These are phyloP conservation scores for Pleurotus ostreatus DNA, from an alignment of 768 basidiomycete species.

Conservation along the genomic window DNA sequence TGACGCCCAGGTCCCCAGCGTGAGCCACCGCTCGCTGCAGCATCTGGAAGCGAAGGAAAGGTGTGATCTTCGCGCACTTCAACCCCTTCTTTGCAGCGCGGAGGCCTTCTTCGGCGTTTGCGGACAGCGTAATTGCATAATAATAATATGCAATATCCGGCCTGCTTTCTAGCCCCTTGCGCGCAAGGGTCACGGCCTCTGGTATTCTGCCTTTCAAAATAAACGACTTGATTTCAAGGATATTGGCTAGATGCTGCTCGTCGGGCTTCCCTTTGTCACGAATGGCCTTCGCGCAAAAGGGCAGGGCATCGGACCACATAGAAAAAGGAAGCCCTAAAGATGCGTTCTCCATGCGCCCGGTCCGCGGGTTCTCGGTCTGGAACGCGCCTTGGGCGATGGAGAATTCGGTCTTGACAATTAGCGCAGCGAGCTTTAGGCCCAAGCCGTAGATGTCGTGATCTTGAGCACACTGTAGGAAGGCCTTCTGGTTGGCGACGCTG, in stretches of 20 bases:
- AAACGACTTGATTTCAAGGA: constrained; percentile 58
- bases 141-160: constrained; percentile 63
- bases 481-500: constrained; percentile 41
- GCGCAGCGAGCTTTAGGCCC: constrained; percentile 42
- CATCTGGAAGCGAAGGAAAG: constrained; percentile 53
- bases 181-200: constrained; percentile 45
- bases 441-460: constrained; percentile 48
- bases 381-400: constrained; percentile 56
- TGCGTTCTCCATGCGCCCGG: constrained; percentile 35
- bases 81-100: constrained; percentile 64
- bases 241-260: constrained; percentile 55
- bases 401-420: constrained; percentile 58
- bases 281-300: constrained; percentile 54
- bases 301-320: constrained; percentile 55
- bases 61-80: constrained; percentile 48
- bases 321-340: constrained; percentile 56
- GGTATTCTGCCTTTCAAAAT: constrained; percentile 46
- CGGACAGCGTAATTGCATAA: constrained; percentile 52
- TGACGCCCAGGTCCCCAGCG: constrained; percentile 53
- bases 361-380: constrained; percentile 36
- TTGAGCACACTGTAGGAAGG: constrained; percentile 46
- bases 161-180: constrained; percentile 45
- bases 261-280: constrained; percentile 34
- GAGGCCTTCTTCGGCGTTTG: constrained; percentile 46
- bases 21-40: constrained; percentile 61